phyloP scores from a whole-genome alignment of 2,329 filamentous ascomycete genomes.

The Drechmeria coniospora region DNA sequence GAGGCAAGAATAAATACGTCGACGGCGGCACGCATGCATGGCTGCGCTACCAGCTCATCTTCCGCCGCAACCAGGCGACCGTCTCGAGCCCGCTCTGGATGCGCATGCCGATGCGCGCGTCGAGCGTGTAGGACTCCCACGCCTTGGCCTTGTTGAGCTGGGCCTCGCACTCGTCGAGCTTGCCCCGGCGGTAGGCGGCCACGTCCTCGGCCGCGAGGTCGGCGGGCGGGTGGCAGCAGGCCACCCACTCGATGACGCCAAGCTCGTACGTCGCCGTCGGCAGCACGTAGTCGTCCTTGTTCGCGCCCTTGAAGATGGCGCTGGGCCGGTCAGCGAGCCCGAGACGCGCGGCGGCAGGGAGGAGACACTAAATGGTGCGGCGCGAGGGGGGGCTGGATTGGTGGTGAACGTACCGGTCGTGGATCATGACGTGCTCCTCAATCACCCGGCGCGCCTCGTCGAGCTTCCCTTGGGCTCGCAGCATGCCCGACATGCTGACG shows the following conservation, averaged over 20 bases:
- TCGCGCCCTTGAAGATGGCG: slow-evolving; percentile 37
- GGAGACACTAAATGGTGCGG: not conserved
- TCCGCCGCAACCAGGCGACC: slow-evolving; percentile 36
- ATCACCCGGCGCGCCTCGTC: slow-evolving; percentile 52
- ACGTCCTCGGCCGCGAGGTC: slow-evolving; percentile 14
- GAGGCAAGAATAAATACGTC: not conserved
- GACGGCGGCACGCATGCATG: not conserved
- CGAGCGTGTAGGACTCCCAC: slow-evolving; percentile 60
- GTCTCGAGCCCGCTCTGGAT: slow-evolving; percentile 55
- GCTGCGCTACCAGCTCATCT: slow-evolving; percentile 19
- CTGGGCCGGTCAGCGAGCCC: slow-evolving; percentile 18
- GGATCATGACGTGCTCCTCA: slow-evolving; percentile 44
- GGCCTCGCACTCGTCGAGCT: slow-evolving; percentile 44
- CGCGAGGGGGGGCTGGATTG: not conserved
- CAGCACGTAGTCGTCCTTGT: slow-evolving; percentile 53
- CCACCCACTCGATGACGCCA: slow-evolving; percentile 65
- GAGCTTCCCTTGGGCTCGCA: slow-evolving; percentile 46
- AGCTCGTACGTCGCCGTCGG: slow-evolving; percentile 78
- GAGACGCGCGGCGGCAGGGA: too few species aligned
- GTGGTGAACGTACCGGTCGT: slow-evolving; percentile 38
- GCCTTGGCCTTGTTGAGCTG: slow-evolving; percentile 51
- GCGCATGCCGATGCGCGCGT: slow-evolving; percentile 59
- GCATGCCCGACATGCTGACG: slow-evolving; percentile 49
- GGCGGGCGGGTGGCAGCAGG: slow-evolving; percentile 31
- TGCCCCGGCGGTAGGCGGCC: slow-evolving; percentile 24